Evolutionary conservation across 176 grass and related monocot genomes (phyloP).

Genomic region (Pharus latifolius): DNA sequence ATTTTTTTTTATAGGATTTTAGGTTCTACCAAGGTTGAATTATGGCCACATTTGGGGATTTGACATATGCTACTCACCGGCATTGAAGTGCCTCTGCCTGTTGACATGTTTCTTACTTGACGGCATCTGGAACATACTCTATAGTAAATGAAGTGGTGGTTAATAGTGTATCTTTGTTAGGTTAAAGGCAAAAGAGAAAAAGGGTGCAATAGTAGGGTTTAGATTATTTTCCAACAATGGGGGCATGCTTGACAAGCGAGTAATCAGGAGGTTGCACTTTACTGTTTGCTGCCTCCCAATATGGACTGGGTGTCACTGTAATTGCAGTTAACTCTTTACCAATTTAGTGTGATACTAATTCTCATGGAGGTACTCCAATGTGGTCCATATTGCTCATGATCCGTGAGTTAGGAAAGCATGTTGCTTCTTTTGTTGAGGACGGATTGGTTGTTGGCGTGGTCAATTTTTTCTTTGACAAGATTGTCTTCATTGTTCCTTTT

Average conservation of each 20-base stretch:
- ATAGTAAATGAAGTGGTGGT: neutral
- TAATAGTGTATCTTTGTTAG: neutral
- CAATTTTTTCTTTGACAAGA: neutral
- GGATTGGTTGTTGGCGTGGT: neutral
- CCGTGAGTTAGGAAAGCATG: neutral
- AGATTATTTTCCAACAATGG: neutral
- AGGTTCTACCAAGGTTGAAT: neutral
- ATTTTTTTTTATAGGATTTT: neutral
- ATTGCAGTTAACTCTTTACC: neutral
- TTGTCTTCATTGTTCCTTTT: conserved; percentile 6
- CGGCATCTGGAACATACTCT: neutral
- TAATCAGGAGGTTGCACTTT: neutral
- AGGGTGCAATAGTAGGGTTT: neutral
- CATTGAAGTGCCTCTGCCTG: neutral
- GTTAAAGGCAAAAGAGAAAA: neutral
- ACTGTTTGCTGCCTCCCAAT: neutral
- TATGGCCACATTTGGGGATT: neutral
- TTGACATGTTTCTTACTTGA: neutral
- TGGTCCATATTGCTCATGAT: conserved; percentile 20
- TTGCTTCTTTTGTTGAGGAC: conserved; percentile 5
- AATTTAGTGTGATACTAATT: neutral
- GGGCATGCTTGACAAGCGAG: neutral
- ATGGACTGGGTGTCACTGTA: neutral
- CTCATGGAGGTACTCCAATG: neutral
- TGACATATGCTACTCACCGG: neutral